Evolutionary conservation across 129 eudicot genomes (phyloP), one percentile per base, ranked within the genome.

Genomic region (Erigeron canadensis): DNA sequence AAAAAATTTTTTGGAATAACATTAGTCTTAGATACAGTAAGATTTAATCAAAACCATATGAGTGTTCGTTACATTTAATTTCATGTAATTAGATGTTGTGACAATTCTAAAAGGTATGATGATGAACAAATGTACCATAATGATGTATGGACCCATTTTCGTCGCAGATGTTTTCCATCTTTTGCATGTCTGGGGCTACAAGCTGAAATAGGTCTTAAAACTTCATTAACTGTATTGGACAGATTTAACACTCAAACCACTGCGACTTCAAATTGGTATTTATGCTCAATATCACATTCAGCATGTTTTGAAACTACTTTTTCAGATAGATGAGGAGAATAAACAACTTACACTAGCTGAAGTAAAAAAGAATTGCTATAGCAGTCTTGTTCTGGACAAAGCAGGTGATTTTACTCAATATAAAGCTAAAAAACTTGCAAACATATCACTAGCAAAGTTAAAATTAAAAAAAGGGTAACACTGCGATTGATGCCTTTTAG

Each of bases 341-440:
- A 13, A 75, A 77, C 65, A 77, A 63, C 76, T 77, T 48, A 22
- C 71, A 62, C 10, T n/a, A 37, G 55, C 53, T 58, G 34, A 70
- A 71, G 63, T 13, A 70, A 77, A 67, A 71, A 54, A n/a, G n/a
- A n/a, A 70, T 42, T 62, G 65, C 41, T 41, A 23, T 43, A 16
- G 65, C 57, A 42, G 42, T 22, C 16, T 69, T 47, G 65, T 61
- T 41, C 43, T 16, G 44, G 37, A 39, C 38, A 2, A 69, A 77
- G 55, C 47, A 47, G 69, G 69, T 48, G 59, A 60, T 22, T 43
- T 40, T 21, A 63, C 69, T 28, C 28, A 13, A 9, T 39, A 76
- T 48, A 70, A 48, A 68, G 64, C 18, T 69, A 77, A 40, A 68
- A 67, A 50, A 39, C 67, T 63, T 61, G 75, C 69, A 47, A 74